These are phyloP conservation scores for Durotheca rogersii DNA, from an alignment of 495 filamentous ascomycete genomes.

Conservation along the genomic window DNA sequence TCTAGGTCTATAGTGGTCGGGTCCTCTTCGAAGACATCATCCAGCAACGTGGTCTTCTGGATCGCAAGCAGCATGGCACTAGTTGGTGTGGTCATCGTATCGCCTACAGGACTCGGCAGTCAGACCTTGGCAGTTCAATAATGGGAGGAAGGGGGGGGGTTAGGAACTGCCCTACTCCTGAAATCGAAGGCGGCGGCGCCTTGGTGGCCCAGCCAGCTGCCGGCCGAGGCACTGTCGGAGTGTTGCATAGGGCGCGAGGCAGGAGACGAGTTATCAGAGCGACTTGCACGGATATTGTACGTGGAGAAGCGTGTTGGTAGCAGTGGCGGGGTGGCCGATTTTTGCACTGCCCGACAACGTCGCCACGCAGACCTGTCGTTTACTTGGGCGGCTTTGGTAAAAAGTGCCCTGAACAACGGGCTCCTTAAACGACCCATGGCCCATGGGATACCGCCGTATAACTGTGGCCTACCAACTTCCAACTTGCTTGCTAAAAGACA, in stretches of 20 bases:
- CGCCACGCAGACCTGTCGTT: slow-evolving; percentile 8
- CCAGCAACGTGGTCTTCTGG: slow-evolving; percentile 59
- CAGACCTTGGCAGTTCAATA: neutral
- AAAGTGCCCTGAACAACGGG: neutral
- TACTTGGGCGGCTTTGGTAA: slow-evolving; percentile 1
- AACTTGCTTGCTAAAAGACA: too few relatives aligned
- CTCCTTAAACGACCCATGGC: slow-evolving; percentile 6
- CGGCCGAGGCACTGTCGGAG: slow-evolving; percentile 6
- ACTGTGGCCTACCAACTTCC: too few relatives aligned
- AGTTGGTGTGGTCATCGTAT: slow-evolving; percentile 87
- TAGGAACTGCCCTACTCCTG: slow-evolving; percentile 38
- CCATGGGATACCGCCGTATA: too few relatives aligned
- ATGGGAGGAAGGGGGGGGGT: neutral
- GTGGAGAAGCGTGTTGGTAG: slow-evolving; percentile 1
- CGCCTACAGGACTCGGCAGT: slow-evolving; percentile 46
- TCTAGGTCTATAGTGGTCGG: slow-evolving; percentile 74
- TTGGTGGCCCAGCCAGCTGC: slow-evolving; percentile 43
- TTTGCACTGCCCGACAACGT: slow-evolving; percentile 7
- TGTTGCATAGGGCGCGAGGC: slow-evolving; percentile 4
- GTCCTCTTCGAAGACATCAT: slow-evolving; percentile 86
- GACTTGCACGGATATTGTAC: too few relatives aligned
- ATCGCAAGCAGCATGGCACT: slow-evolving; percentile 71
- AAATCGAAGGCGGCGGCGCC: slow-evolving; percentile 46
- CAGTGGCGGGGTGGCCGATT: slow-evolving; percentile 20
- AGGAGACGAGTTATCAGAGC: slow-evolving; percentile 6